phyloP scores from a whole-genome alignment of 2,329 filamentous ascomycete species.

The Endoconidiophora laricicola region DNA sequence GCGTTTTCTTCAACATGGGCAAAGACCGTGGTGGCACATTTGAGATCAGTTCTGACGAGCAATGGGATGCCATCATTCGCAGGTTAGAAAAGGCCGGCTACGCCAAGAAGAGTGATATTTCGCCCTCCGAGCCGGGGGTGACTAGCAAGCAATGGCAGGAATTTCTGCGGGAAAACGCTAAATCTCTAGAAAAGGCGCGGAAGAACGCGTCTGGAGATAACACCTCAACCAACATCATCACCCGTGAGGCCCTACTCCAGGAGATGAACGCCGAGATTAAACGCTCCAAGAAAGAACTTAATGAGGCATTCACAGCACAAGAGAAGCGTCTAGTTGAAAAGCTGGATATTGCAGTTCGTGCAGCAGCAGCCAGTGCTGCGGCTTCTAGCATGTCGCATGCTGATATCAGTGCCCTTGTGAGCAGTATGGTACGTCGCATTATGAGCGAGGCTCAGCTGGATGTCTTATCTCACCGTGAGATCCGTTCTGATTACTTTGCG shows the following conservation, averaged over 20 bases:
- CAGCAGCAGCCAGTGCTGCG: neutral
- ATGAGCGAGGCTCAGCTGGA: conserved; percentile 30
- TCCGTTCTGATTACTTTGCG: conserved; percentile 27
- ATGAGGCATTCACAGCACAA: conserved; percentile 24
- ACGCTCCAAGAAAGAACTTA: conserved; percentile 24
- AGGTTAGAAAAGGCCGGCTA: conserved; percentile 23
- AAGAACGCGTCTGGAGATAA: conserved; percentile 16
- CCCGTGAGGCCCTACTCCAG: conserved; percentile 31
- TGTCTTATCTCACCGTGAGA: conserved; percentile 29
- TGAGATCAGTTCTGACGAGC: conserved; percentile 26
- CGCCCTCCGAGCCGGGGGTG: conserved; percentile 13
- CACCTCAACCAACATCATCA: conserved; percentile 23
- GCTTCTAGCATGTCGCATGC: conserved; percentile 21
- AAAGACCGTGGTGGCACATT: conserved; percentile 22
- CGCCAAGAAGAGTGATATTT: conserved; percentile 7
- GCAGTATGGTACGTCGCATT: conserved; percentile 26
- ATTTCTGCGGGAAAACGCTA: conserved; percentile 17
- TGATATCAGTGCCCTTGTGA: conserved; percentile 26
- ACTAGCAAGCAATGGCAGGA: conserved; percentile 22
- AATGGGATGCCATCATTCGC: conserved; percentile 30
- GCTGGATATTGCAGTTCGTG: conserved; percentile 15
- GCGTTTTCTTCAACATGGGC: conserved; percentile 30
- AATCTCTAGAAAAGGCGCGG: conserved; percentile 22
- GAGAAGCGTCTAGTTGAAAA: conserved; percentile 20
- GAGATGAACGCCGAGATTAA: conserved; percentile 26